Conservation (phyloP, 805 yeast species). For the Metschnikowia kunwiensis region DNA sequence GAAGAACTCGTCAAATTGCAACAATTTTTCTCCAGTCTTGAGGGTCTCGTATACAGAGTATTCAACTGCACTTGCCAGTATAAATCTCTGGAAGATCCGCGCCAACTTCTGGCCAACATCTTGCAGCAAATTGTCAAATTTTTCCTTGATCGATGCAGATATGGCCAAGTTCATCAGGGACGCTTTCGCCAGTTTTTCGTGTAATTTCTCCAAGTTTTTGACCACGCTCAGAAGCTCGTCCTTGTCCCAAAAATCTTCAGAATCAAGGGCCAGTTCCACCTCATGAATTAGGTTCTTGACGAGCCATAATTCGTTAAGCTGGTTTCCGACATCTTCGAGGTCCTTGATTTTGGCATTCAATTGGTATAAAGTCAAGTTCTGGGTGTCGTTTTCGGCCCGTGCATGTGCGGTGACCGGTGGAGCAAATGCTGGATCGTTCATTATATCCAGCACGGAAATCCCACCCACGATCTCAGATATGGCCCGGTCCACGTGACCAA, state of each 20-base stretch:
- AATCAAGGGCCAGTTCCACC: slow-evolving; percentile 18
- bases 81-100: slow-evolving; percentile 5
- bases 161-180: slow-evolving; percentile 14
- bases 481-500: slow-evolving; percentile 5
- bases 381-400: not conserved
- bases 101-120: slow-evolving; percentile 7
- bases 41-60: slow-evolving; percentile 4
- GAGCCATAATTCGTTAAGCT: slow-evolving; percentile 27
- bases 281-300: slow-evolving; percentile 27
- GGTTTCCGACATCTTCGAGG: slow-evolving; percentile 11
- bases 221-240: slow-evolving; percentile 21
- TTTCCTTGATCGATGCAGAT: slow-evolving; percentile 2
- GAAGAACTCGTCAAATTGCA: slow-evolving; percentile 5
- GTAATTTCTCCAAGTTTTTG: slow-evolving; percentile 20
- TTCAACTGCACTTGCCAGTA: not conserved
- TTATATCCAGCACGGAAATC: slow-evolving; percentile 6
- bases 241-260: slow-evolving; percentile 12
- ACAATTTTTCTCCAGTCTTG: not conserved
- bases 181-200: slow-evolving; percentile 14
- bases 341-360: slow-evolving; percentile 16
- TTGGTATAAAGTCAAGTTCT: slow-evolving; percentile 12
- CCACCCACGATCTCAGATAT: slow-evolving; percentile 1
- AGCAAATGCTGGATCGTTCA: slow-evolving; percentile 5
- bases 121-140: slow-evolving; percentile 2
- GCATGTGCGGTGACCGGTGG: not conserved